Conservation (phyloP, 495 filamentous ascomycete genomes). For the Hypoxylon cercidicola region DNA sequence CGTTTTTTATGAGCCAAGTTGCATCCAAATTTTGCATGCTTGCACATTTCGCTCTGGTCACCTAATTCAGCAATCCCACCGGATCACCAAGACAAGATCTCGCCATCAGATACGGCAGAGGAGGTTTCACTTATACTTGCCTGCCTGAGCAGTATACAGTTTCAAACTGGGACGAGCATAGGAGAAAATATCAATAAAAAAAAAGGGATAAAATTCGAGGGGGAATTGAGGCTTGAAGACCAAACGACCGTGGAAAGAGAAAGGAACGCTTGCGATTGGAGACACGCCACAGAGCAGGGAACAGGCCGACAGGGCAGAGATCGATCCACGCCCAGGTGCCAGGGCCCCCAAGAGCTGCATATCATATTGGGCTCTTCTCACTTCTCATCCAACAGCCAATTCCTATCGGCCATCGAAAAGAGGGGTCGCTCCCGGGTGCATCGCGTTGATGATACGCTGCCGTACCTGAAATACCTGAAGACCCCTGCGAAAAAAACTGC, state of each 20-base stretch:
- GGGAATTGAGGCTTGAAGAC: conserved; percentile 20
- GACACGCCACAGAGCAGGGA: conserved; percentile 17
- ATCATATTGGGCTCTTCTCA: conserved; percentile 31
- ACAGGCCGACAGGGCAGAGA: conserved; percentile 5
- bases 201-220: conserved; percentile 1
- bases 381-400: conserved; percentile 30
- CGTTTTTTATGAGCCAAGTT: conserved; percentile 1
- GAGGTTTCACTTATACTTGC: conserved; percentile 18
- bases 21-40: conserved; percentile 5
- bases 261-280: conserved; percentile 14
- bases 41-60: conserved; percentile 2
- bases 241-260: conserved; percentile 17
- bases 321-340: conserved; percentile 37
- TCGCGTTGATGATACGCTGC: conserved; percentile 37
- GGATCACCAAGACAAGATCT: conserved; percentile 5
- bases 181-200: neutral
- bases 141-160: conserved; percentile 9
- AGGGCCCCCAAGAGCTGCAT: conserved; percentile 26
- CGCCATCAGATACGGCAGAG: conserved; percentile 1
- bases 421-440: conserved; percentile 19
- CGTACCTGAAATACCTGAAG: conserved; percentile 36
- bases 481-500: conserved; percentile 15
- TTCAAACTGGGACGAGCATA: conserved; percentile 1
- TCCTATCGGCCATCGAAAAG: conserved; percentile 34
- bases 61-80: conserved; percentile 10